Conservation (phyloP, 305 asterid species). For the Stenogyne calaminthoides region DNA sequence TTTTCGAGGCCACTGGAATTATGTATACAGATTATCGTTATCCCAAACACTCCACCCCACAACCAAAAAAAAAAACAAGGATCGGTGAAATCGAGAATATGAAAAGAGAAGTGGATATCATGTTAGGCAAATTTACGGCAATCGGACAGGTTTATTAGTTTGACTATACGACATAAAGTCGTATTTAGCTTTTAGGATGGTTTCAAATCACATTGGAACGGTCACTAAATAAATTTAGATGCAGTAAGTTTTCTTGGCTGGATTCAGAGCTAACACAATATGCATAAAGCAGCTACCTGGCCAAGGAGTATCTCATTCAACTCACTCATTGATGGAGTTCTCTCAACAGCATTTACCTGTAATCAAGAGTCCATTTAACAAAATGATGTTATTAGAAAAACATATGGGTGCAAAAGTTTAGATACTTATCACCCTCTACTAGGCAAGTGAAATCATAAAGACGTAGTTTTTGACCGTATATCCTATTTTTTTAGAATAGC, state of each 20-base stretch:
- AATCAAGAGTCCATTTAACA: conserved; percentile 32
- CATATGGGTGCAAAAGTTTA: conserved; percentile 8
- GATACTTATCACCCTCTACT: conserved; percentile 22
- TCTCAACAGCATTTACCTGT: conserved; percentile 95
- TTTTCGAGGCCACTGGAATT: not conserved
- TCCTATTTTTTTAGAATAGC: conserved; percentile 1
- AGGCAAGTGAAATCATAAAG: conserved; percentile 1
- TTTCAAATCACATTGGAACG: conserved; percentile 6
- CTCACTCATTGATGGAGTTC: conserved; percentile 99
- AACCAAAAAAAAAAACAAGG: not conserved
- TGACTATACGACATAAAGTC: not conserved
- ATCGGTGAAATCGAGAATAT: not conserved
- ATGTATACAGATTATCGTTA: no score
- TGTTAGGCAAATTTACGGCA: not conserved
- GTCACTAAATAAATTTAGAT: not conserved
- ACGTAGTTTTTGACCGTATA: not conserved
- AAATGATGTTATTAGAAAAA: conserved; percentile 11
- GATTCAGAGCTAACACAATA: conserved; percentile 14
- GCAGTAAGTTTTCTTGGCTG: not conserved
- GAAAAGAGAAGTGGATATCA: conserved; percentile 2
- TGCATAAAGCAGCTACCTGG: conserved; percentile 59
- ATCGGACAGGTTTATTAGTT: conserved; percentile 4
- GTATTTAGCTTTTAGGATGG: not conserved
- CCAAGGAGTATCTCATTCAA: conserved; percentile 95
- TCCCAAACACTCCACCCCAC: no score